Percentiles rank a stretch among this genome's conserved stretches.
These are phyloP conservation scores for Fusarium nelsonii DNA, from an alignment of 2,329 filamentous ascomycete genomes.

Conservation along the genomic window DNA sequence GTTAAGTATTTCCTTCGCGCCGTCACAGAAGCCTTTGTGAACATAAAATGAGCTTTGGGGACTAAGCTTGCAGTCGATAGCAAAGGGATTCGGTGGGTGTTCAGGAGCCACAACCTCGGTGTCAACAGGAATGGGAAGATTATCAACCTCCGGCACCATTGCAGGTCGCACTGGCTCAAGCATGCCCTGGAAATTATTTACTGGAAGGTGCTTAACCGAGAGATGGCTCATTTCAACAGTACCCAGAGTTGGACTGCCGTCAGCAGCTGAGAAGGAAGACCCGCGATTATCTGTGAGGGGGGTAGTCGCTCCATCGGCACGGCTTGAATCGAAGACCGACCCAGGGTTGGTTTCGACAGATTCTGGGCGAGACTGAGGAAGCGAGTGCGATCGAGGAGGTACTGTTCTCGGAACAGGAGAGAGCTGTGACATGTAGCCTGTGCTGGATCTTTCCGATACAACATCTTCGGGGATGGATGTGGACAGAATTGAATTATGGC, in stretches of 20 bases:
- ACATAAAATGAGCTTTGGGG: conserved; percentile 63
- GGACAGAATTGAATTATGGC: conserved; percentile 42
- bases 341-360: conserved; percentile 44
- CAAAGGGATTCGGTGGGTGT: conserved; percentile 39
- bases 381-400: conserved; percentile 33
- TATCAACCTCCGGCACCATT: conserved; percentile 38
- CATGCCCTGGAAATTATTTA: conserved; percentile 35
- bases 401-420: conserved; percentile 29
- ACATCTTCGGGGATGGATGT: conserved; percentile 47
- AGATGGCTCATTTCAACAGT: conserved; percentile 42
- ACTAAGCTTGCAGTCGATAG: conserved; percentile 58
- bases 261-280: conserved; percentile 39
- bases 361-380: conserved; percentile 45
- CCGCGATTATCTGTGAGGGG: conserved; percentile 41
- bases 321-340: conserved; percentile 44
- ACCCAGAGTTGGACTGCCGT: conserved; percentile 45
- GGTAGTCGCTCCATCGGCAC: conserved; percentile 37
- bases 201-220: conserved; percentile 24
- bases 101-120: conserved; percentile 27
- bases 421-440: conserved; percentile 35
- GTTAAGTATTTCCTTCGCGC: conserved; percentile 62
- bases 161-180: conserved; percentile 13
- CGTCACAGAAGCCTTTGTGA: conserved; percentile 67
- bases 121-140: conserved; percentile 47
- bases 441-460: conserved; percentile 38